phyloP scores from a whole-genome alignment of 2,329 filamentous ascomycete species.

The Curvularia sp. region DNA sequence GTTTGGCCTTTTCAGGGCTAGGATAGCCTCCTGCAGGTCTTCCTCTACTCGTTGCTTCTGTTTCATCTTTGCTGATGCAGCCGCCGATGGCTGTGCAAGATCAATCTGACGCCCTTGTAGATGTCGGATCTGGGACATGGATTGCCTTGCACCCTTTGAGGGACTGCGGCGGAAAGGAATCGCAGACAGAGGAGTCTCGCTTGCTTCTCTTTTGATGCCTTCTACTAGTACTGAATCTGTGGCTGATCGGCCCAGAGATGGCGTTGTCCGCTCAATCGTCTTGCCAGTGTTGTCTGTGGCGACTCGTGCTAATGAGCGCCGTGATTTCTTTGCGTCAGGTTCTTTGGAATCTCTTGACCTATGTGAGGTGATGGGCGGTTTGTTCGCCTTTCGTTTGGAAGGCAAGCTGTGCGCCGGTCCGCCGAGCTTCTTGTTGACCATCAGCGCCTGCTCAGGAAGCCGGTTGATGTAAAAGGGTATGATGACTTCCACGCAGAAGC shows the following conservation, averaged over 20 bases:
- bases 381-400: constrained; percentile 56
- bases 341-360: constrained; percentile 52
- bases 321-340: constrained; percentile 51
- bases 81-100: constrained; percentile 59
- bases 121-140: constrained; percentile 53
- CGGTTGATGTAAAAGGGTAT: constrained; percentile 82
- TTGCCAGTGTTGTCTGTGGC: constrained; percentile 62
- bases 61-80: constrained; percentile 64
- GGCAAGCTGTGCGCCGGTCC: constrained; percentile 70
- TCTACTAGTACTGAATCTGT: constrained; percentile 66
- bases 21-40: constrained; percentile 76
- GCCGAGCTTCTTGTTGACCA: constrained; percentile 77
- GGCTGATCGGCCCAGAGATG: constrained; percentile 72
- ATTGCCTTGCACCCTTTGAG: constrained; percentile 44
- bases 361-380: constrained; percentile 42
- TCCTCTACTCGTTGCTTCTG: constrained; percentile 73
- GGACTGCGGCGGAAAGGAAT: constrained; percentile 58
- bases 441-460: constrained; percentile 72
- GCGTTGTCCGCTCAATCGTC: constrained; percentile 60
- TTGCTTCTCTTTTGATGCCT: constrained; percentile 71
- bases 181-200: constrained; percentile 64
- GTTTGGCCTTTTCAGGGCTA: constrained; percentile 76
- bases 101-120: constrained; percentile 62
- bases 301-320: constrained; percentile 66
- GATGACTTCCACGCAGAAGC: constrained; percentile 82